Conservation (phyloP, 2,329 filamentous ascomycete genomes). For the Penicillium sp. region DNA sequence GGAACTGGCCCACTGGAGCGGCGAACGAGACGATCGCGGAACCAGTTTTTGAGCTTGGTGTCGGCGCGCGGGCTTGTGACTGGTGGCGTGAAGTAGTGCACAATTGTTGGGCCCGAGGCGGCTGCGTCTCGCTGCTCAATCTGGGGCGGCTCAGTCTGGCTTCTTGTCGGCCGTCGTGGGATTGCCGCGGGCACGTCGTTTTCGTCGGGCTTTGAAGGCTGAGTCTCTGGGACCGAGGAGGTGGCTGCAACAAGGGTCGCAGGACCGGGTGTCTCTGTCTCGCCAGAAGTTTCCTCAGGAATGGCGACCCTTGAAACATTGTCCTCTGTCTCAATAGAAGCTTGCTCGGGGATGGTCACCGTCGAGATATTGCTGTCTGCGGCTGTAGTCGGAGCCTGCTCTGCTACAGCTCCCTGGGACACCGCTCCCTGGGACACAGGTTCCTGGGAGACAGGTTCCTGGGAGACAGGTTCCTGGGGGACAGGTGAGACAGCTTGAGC, state of each 20-base stretch:
- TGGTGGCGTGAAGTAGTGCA: slow-evolving; percentile 17
- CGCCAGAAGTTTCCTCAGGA: not conserved
- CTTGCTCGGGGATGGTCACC: not conserved
- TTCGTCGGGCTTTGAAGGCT: slow-evolving; percentile 1
- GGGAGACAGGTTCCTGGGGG: not conserved
- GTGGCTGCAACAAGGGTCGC: slow-evolving; percentile 1
- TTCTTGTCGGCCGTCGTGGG: not conserved
- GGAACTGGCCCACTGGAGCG: slow-evolving; percentile 26
- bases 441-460: too few species aligned
- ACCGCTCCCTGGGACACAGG: too few species aligned
- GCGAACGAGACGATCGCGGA: slow-evolving; percentile 30
- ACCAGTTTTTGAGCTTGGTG: slow-evolving; percentile 37
- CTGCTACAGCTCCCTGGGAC: not conserved
- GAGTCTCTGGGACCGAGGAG: not conserved
- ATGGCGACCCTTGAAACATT: not conserved
- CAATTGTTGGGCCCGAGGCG: not conserved
- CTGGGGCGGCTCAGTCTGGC: not conserved
- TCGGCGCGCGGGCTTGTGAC: slow-evolving; percentile 28
- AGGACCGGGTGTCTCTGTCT: slow-evolving; percentile 6
- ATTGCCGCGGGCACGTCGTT: not conserved
- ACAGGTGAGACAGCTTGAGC: not conserved
- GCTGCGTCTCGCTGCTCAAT: slow-evolving; percentile 14
- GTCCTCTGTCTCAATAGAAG: not conserved
- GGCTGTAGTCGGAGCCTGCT: not conserved
- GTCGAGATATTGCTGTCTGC: not conserved